These are phyloP conservation scores for Yamadazyma dendronema DNA, from an alignment of 1,139 yeast species.

Conservation along the genomic window DNA sequence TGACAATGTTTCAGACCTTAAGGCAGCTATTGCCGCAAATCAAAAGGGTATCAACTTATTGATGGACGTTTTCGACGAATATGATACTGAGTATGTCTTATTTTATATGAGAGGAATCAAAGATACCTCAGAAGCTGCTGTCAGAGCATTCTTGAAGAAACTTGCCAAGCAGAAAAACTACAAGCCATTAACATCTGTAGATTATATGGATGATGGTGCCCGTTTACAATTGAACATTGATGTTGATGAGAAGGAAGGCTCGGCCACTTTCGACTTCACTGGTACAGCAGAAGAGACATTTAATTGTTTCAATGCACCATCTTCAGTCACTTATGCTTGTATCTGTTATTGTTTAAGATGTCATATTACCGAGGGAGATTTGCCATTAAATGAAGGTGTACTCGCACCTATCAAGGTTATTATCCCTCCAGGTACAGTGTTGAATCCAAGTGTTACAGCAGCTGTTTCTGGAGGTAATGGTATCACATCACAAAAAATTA, in stretches of 20 bases:
- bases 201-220: slow-evolving; percentile 64
- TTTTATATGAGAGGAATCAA: slow-evolving; percentile 62
- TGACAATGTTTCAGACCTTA: slow-evolving; percentile 61
- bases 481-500: slow-evolving; percentile 45
- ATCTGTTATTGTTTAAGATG: slow-evolving; percentile 44
- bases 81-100: slow-evolving; percentile 49
- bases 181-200: slow-evolving; percentile 44
- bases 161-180: slow-evolving; percentile 29
- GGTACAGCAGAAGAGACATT: slow-evolving; percentile 48
- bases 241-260: slow-evolving; percentile 41
- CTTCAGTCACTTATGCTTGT: slow-evolving; percentile 40
- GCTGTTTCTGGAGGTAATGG: slow-evolving; percentile 51
- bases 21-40: slow-evolving; percentile 69
- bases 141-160: slow-evolving; percentile 41
- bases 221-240: slow-evolving; percentile 43
- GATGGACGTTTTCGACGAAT: slow-evolving; percentile 47
- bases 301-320: slow-evolving; percentile 45
- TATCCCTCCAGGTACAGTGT: slow-evolving; percentile 36
- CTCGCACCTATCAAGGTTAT: slow-evolving; percentile 37
- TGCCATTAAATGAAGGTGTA: slow-evolving; percentile 49
- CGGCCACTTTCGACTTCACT: slow-evolving; percentile 55
- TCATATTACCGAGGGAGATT: slow-evolving; percentile 47
- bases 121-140: slow-evolving; percentile 57
- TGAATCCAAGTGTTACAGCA: slow-evolving; percentile 42
- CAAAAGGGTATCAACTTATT: slow-evolving; percentile 59